These are phyloP conservation scores for Monilinia vaccinii-corymbosi DNA, from an alignment of 2,329 filamentous ascomycete genomes.

Conservation along the genomic window DNA sequence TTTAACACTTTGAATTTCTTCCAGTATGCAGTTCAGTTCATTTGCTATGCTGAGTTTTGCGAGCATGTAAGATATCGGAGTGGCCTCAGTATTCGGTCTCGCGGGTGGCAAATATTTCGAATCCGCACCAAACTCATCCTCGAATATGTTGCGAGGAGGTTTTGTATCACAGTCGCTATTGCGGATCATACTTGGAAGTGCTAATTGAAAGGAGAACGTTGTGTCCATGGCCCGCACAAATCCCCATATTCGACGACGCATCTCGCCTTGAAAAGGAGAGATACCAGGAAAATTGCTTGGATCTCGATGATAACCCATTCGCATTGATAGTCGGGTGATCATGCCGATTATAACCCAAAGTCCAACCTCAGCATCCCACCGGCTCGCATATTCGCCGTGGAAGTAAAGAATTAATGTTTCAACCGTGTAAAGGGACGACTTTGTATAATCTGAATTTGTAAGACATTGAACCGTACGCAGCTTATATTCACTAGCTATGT, in stretches of 20 bases:
- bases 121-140: slow-evolving; percentile 67
- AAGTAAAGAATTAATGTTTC: slow-evolving; percentile 70
- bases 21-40: slow-evolving; percentile 63
- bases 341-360: slow-evolving; percentile 43
- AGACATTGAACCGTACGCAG: slow-evolving; percentile 70
- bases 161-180: slow-evolving; percentile 67
- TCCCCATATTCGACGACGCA: slow-evolving; percentile 59
- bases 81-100: slow-evolving; percentile 59
- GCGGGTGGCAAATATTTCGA: slow-evolving; percentile 59
- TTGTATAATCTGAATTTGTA: slow-evolving; percentile 67
- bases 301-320: slow-evolving; percentile 61
- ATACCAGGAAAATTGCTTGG: slow-evolving; percentile 64
- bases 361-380: slow-evolving; percentile 59
- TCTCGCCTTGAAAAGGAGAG: slow-evolving; percentile 69
- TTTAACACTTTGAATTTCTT: slow-evolving; percentile 46
- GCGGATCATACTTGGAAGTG: slow-evolving; percentile 56
- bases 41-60: slow-evolving; percentile 54
- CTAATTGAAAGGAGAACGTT: slow-evolving; percentile 66
- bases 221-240: slow-evolving; percentile 65
- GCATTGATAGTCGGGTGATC: slow-evolving; percentile 45
- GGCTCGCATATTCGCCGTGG: slow-evolving; percentile 64
- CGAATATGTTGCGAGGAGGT: slow-evolving; percentile 68
- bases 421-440: slow-evolving; percentile 64
- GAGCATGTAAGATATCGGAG: slow-evolving; percentile 72
- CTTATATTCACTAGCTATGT: slow-evolving; percentile 56